Evolutionary conservation across 2,329 filamentous ascomycete species (phyloP).

Genomic region (Penicillium sp.): DNA sequence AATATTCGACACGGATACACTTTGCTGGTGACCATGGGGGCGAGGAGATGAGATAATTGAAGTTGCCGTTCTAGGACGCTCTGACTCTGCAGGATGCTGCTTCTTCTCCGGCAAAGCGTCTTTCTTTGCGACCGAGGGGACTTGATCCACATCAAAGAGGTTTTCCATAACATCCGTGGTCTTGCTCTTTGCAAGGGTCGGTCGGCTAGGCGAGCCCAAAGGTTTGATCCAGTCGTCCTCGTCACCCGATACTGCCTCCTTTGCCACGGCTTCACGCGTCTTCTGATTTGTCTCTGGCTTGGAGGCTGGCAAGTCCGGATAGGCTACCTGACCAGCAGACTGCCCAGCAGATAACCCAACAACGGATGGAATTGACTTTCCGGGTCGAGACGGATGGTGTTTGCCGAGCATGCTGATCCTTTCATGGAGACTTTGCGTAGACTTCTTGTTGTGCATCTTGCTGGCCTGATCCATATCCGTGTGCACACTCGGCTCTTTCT

Average conservation of each 20-base stretch:
- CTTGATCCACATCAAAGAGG: slow-evolving; percentile 25
- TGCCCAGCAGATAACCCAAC: slow-evolving; percentile 26
- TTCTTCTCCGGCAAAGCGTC: slow-evolving; percentile 3
- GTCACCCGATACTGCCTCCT: slow-evolving; percentile 33
- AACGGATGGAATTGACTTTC: slow-evolving; percentile 43
- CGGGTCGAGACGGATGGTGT: slow-evolving; percentile 44
- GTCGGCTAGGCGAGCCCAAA: slow-evolving; percentile 44
- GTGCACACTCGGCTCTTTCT: slow-evolving; percentile 46
- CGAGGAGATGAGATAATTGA: slow-evolving; percentile 53
- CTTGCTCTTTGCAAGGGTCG: slow-evolving; percentile 55
- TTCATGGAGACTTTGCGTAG: slow-evolving; percentile 88
- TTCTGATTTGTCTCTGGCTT: slow-evolving; percentile 29
- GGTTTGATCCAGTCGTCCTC: slow-evolving; percentile 59
- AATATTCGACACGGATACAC: slow-evolving; percentile 56
- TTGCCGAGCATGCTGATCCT: slow-evolving; percentile 74
- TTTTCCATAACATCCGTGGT: slow-evolving; percentile 59
- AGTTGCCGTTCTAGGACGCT: slow-evolving; percentile 62
- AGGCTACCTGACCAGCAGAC: slow-evolving; percentile 31
- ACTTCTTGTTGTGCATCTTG: slow-evolving; percentile 71
- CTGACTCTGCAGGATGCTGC: slow-evolving; percentile 28
- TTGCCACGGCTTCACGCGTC: slow-evolving; percentile 17
- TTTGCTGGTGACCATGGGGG: slow-evolving; percentile 52
- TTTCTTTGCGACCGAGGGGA: slow-evolving; percentile 14
- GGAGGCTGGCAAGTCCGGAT: slow-evolving; percentile 32
- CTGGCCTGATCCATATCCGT: slow-evolving; percentile 51